Conservation (phyloP, 2,329 filamentous ascomycete genomes). For the Blastomyces parvus region DNA sequence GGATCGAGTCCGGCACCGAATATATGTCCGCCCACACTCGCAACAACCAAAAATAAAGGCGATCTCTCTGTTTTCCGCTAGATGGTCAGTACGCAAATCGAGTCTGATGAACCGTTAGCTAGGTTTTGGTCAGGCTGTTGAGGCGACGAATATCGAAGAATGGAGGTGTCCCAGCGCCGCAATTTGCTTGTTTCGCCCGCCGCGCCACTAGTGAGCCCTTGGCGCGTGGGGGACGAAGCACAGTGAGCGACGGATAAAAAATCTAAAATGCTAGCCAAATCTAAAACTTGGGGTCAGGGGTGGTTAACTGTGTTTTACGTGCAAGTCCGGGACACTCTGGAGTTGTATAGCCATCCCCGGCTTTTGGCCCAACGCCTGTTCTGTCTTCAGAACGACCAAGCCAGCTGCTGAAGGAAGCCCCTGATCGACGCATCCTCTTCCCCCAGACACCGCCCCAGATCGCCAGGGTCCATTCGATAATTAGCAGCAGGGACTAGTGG, state of each 20-base stretch:
- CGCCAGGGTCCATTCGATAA: neutral
- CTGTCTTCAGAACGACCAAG: neutral
- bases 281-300: neutral
- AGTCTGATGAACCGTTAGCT: neutral
- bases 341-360: neutral
- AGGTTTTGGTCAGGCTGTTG: neutral
- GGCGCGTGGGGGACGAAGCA: neutral
- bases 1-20: neutral
- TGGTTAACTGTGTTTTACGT: neutral
- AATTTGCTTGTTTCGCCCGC: neutral
- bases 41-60: neutral
- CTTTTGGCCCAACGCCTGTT: too few relatives aligned
- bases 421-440: neutral
- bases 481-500: too few relatives aligned
- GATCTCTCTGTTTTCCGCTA: neutral
- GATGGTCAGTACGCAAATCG: neutral
- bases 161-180: neutral
- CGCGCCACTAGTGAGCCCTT: neutral
- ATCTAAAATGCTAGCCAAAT: too few relatives aligned
- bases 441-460: neutral
- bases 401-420: neutral
- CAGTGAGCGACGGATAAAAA: too few relatives aligned
- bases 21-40: neutral
- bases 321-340: neutral
- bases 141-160: neutral